Evolutionary conservation across 495 filamentous ascomycete species (phyloP).

Genomic region (Corynascus novoguineensis): DNA sequence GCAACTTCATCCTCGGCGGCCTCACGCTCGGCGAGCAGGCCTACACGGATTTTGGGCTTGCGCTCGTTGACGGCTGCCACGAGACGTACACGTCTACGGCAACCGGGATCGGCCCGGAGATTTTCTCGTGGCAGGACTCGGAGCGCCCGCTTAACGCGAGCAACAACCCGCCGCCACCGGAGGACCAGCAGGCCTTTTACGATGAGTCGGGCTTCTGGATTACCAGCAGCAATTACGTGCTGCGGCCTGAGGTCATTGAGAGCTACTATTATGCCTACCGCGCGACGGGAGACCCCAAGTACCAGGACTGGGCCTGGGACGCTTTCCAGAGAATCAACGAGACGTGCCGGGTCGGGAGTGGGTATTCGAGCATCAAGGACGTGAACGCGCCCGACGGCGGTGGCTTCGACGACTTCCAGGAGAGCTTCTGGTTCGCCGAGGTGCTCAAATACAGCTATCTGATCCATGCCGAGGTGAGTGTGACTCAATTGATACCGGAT

Average conservation of each 20-base stretch:
- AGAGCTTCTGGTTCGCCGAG: slow-evolving; percentile 89
- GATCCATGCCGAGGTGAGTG: slow-evolving; percentile 38
- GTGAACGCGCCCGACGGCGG: slow-evolving; percentile 64
- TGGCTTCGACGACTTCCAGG: slow-evolving; percentile 61
- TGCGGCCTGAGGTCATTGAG: slow-evolving; percentile 83
- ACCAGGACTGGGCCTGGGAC: slow-evolving; percentile 81
- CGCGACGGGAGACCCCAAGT: slow-evolving; percentile 64
- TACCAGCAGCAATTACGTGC: slow-evolving; percentile 53
- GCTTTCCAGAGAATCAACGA: slow-evolving; percentile 66
- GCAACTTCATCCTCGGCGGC: slow-evolving; percentile 84
- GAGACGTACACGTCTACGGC: slow-evolving; percentile 63
- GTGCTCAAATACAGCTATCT: slow-evolving; percentile 82
- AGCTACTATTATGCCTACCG: slow-evolving; percentile 85
- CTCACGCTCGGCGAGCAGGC: slow-evolving; percentile 56
- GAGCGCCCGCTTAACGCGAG: slow-evolving; percentile 21
- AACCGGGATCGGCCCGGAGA: slow-evolving; percentile 75
- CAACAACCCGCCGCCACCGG: slow-evolving; percentile 40
- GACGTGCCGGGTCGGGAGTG: slow-evolving; percentile 58
- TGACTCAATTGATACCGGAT: not conserved
- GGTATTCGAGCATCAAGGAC: slow-evolving; percentile 59
- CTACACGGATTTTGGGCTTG: slow-evolving; percentile 69
- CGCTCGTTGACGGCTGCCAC: slow-evolving; percentile 68
- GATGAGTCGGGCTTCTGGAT: slow-evolving; percentile 68
- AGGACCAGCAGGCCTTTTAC: slow-evolving; percentile 54
- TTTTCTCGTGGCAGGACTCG: slow-evolving; percentile 62